These are phyloP conservation scores for Parafenestella ontariensis DNA, from an alignment of 2,329 filamentous ascomycete species.

Conservation along the genomic window DNA sequence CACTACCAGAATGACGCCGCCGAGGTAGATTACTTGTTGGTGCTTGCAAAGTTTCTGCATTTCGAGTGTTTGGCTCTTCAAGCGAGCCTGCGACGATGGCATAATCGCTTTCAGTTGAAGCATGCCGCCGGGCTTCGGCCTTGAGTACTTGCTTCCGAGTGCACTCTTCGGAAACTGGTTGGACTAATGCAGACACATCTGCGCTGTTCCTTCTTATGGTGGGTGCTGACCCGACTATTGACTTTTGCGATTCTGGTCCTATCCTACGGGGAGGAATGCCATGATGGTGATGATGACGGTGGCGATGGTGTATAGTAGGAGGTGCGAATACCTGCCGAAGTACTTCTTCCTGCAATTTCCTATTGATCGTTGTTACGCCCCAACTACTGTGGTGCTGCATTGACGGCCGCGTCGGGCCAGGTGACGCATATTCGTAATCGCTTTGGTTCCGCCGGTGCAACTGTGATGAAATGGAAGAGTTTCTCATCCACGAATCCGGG, in stretches of 20 bases:
- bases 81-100: constrained; percentile 15
- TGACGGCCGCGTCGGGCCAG: constrained; percentile 46
- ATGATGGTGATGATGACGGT: constrained; percentile 72
- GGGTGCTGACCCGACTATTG: constrained; percentile 42
- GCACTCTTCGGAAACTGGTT: constrained; percentile 41
- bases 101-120: constrained; percentile 25
- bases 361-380: constrained; percentile 92
- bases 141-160: constrained; percentile 53
- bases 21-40: constrained; percentile 44
- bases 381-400: constrained; percentile 67
- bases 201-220: constrained; percentile 48
- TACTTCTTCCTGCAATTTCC: constrained; percentile 85
- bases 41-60: constrained; percentile 37
- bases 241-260: constrained; percentile 32
- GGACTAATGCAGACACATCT: constrained; percentile 41
- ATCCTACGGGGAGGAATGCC: constrained; percentile 62
- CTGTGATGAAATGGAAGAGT: constrained; percentile 38
- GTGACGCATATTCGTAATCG: constrained; percentile 33
- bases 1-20: constrained; percentile 86
- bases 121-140: constrained; percentile 49
- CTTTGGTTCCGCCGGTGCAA: constrained; percentile 47
- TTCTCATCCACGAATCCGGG: constrained; percentile 45
- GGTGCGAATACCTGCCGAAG: constrained; percentile 91
- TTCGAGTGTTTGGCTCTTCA: constrained; percentile 10
- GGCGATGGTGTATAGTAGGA: constrained; percentile 80